A percentile compares a stretch with the other conserved stretches of the same genome.
These are phyloP conservation scores for Gloeopeniophorella convolvens DNA, from an alignment of 768 basidiomycete species.

Conservation along the genomic window DNA sequence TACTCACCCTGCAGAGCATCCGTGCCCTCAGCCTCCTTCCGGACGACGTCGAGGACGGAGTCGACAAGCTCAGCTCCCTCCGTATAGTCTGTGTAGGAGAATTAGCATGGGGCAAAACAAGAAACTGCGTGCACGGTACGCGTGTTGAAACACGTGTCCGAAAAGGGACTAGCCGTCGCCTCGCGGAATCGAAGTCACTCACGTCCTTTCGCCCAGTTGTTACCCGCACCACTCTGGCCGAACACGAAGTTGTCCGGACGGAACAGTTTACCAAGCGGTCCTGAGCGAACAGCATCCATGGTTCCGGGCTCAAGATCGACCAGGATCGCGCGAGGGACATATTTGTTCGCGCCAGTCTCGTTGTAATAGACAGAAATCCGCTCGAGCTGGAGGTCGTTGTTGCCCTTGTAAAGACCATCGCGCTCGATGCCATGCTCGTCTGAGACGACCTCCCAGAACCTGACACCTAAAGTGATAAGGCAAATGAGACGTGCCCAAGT, in stretches of 20 bases:
- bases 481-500: neutral
- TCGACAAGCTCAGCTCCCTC: conserved; percentile 99
- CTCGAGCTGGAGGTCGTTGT: conserved; percentile 91
- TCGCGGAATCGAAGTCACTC: conserved; percentile 34
- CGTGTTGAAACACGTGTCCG: conserved; percentile 10
- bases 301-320: conserved; percentile 98
- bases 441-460: conserved; percentile 97
- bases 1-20: conserved; percentile 91
- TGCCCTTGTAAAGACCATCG: conserved; percentile 93
- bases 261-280: conserved; percentile 88
- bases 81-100: conserved; percentile 58
- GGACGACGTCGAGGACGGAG: conserved; percentile 94
- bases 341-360: conserved; percentile 91
- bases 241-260: conserved; percentile 98
- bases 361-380: conserved; percentile 98
- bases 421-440: conserved; percentile 96
- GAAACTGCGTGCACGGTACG: conserved; percentile 19
- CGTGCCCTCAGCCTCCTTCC: conserved; percentile 97
- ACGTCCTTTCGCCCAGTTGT: conserved; percentile 99
- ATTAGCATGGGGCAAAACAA: conserved; percentile 19
- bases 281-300: conserved; percentile 88
- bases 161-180: neutral
- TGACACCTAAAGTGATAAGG: conserved; percentile 55
- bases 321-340: conserved; percentile 96
- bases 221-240: conserved; percentile 96